Evolutionary conservation across 2,329 filamentous ascomycete species (phyloP).

Genomic region (Escovopsis sp.): DNA sequence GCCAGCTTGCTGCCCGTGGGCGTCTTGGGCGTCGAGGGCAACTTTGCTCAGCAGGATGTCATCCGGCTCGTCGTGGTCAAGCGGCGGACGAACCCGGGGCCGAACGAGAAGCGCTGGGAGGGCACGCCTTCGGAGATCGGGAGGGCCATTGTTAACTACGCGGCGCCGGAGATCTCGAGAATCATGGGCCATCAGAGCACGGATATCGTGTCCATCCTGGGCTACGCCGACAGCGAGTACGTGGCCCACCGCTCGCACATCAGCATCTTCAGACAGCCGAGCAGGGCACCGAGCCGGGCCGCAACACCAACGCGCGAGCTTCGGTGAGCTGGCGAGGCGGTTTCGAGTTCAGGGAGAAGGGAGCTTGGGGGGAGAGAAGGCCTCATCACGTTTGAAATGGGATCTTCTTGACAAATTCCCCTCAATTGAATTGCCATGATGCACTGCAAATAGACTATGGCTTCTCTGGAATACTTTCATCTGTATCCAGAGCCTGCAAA

Average conservation of each 20-base stretch:
- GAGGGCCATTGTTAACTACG: slow-evolving; percentile 82
- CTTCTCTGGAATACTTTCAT: no score
- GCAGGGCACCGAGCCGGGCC: slow-evolving; percentile 28
- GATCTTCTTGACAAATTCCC: no score
- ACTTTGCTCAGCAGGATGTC: slow-evolving; percentile 83
- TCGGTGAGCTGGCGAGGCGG: slow-evolving; percentile 1
- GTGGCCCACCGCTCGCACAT: slow-evolving; percentile 80
- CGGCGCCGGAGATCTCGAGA: slow-evolving; percentile 62
- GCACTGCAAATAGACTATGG: no score
- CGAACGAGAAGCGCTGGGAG: slow-evolving; percentile 32
- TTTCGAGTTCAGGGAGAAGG: no score
- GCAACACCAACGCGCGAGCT: slow-evolving; percentile 27
- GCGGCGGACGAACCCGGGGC: slow-evolving; percentile 26
- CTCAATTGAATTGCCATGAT: no score
- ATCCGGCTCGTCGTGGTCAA: slow-evolving; percentile 74
- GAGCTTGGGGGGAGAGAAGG: no score
- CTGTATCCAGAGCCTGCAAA: no score
- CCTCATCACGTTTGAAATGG: no score
- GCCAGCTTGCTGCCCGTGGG: slow-evolving; percentile 80
- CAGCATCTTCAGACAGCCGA: slow-evolving; percentile 49
- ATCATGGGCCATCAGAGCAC: slow-evolving; percentile 75
- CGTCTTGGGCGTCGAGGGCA: slow-evolving; percentile 77
- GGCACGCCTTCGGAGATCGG: slow-evolving; percentile 57
- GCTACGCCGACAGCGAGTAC: slow-evolving; percentile 91
- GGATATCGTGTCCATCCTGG: slow-evolving; percentile 65